Percentiles rank a stretch among this genome's conserved stretches.
Evolutionary conservation across 2,329 filamentous ascomycete genomes (phyloP).

Genomic region (Talaromyces funiculosus): DNA sequence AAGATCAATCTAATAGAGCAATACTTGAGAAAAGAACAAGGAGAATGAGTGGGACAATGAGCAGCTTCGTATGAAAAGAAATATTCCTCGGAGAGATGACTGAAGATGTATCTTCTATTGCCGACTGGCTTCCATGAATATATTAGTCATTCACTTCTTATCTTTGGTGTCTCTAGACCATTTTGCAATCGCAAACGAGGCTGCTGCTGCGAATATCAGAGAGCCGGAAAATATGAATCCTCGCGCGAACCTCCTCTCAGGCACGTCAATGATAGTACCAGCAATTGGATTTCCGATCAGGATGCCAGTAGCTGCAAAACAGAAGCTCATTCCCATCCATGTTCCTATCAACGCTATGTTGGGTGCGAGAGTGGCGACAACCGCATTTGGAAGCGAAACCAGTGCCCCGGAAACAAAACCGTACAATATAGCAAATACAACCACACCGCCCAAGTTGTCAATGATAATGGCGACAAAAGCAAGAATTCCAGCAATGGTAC

Average conservation of each 20-base stretch:
- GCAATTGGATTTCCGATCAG: constrained; percentile 30
- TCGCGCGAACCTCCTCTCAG: constrained; percentile 19
- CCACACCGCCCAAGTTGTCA: constrained; percentile 32
- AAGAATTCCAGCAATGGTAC: not conserved
- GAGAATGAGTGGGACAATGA: not conserved
- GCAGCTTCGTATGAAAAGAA: not conserved
- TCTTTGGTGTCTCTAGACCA: not conserved
- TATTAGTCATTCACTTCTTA: not conserved
- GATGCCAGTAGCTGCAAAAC: constrained; percentile 30
- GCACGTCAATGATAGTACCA: constrained; percentile 22
- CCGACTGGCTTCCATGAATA: not conserved
- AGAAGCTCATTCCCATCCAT: constrained; percentile 52
- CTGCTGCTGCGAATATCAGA: not conserved
- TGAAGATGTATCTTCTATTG: not conserved
- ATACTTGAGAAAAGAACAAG: not conserved
- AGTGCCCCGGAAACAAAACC: constrained; percentile 49
- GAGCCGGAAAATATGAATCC: not conserved
- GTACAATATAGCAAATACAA: constrained; percentile 40
- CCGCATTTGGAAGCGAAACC: constrained; percentile 40
- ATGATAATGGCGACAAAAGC: constrained; percentile 27
- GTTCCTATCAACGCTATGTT: constrained; percentile 53
- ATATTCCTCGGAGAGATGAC: not conserved
- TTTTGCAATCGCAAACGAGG: not conserved
- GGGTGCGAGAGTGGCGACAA: constrained; percentile 34
- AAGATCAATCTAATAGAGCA: not conserved